phyloP scores from a whole-genome alignment of 352 stramenopile genomes.

The Pythium periplocum region DNA sequence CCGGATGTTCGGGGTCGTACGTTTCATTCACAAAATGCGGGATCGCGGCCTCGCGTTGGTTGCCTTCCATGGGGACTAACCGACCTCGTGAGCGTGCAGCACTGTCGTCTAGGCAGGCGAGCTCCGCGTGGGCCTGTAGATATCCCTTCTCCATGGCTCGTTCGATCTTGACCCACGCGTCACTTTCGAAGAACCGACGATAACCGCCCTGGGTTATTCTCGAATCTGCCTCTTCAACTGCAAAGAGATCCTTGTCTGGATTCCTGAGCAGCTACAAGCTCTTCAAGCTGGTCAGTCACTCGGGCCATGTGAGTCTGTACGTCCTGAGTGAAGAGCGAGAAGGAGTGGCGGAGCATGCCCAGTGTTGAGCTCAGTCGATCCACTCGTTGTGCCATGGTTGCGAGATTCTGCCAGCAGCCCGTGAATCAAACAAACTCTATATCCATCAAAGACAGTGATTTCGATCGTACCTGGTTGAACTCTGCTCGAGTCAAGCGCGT shows the following conservation, averaged over 20 bases:
- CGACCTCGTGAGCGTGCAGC: not conserved
- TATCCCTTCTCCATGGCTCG: constrained; percentile 18
- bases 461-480: constrained; percentile 15
- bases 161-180: no score
- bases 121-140: constrained; percentile 32
- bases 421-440: no score
- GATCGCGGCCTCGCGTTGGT: constrained; percentile 12
- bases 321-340: constrained; percentile 49
- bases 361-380: constrained; percentile 31
- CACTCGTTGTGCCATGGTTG: constrained; percentile 25
- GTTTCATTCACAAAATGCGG: constrained; percentile 49
- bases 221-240: not conserved
- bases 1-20: constrained; percentile 65
- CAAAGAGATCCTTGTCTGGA: not conserved
- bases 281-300: constrained; percentile 41
- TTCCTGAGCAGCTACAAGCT: not conserved
- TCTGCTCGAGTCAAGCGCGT: constrained; percentile 7
- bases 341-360: constrained; percentile 44
- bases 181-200: no score
- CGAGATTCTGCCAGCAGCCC: constrained; percentile 21
- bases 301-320: constrained; percentile 46
- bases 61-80: no score
- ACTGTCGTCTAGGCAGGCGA: constrained; percentile 24
- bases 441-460: no score
- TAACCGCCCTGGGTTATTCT: not conserved